phyloP scores from a whole-genome alignment of 2,329 filamentous ascomycete species.

The Cordyceps farinosa region DNA sequence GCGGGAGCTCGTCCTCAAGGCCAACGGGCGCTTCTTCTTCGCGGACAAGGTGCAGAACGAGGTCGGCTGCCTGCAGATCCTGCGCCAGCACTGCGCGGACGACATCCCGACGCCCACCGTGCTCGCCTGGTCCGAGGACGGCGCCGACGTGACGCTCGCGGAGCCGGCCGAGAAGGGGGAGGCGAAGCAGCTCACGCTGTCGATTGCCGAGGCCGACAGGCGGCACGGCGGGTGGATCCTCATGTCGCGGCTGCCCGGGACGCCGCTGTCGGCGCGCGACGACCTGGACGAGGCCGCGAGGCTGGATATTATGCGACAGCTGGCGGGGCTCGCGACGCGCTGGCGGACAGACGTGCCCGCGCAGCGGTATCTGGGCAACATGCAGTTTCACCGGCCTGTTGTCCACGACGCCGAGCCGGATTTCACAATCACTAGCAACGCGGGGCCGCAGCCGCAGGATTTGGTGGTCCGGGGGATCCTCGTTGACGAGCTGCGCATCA shows the following conservation, averaged over 20 bases:
- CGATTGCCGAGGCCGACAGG: background rate
- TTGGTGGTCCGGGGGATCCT: constrained; percentile 14
- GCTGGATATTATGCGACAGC: constrained; percentile 19
- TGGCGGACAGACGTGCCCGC: constrained; percentile 22
- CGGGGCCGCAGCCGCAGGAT: background rate
- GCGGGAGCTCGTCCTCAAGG: constrained; percentile 23
- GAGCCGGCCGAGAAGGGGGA: background rate
- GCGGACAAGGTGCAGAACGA: constrained; percentile 25
- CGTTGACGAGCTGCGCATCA: constrained; percentile 17
- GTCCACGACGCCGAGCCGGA: background rate
- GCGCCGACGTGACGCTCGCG: constrained; percentile 6
- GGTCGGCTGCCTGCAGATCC: constrained; percentile 22
- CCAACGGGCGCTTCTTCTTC: constrained; percentile 24
- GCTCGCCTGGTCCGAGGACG: constrained; percentile 25
- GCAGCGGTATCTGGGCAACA: constrained; percentile 21
- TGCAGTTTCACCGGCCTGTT: constrained; percentile 3
- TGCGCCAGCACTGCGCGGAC: constrained; percentile 21
- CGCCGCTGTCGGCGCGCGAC: constrained; percentile 15
- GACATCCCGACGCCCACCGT: constrained; percentile 21
- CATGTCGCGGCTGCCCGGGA: constrained; percentile 20
- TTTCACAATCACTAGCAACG: background rate
- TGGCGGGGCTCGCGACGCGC: constrained; percentile 20
- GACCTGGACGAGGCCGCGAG: constrained; percentile 18
- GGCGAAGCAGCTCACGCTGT: background rate
- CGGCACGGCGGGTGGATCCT: constrained; percentile 24